These are phyloP conservation scores for Diaporthe aspalathi DNA, from an alignment of 2,329 filamentous ascomycete genomes.

Conservation along the genomic window DNA sequence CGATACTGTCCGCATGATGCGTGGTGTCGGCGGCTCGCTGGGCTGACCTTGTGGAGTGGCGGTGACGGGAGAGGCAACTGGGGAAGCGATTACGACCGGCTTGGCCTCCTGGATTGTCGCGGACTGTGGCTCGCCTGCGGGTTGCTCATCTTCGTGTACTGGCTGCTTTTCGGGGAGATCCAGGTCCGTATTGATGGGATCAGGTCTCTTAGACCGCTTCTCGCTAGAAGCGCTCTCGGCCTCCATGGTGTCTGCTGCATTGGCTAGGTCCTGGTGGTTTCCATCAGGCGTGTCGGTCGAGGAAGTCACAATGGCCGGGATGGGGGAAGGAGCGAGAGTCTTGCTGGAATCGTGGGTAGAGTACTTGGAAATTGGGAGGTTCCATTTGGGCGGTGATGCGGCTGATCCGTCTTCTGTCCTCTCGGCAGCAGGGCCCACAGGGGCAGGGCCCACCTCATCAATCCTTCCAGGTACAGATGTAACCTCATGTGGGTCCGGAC, in stretches of 20 bases:
- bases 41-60: slow-evolving; percentile 44
- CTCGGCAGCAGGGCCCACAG: slow-evolving; percentile 37
- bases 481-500: slow-evolving; percentile 39
- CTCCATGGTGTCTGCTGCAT: slow-evolving; percentile 41
- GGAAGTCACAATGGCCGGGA: slow-evolving; percentile 41
- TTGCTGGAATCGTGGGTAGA: slow-evolving; percentile 52
- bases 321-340: slow-evolving; percentile 37
- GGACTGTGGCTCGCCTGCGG: slow-evolving; percentile 86
- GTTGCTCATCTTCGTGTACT: slow-evolving; percentile 78
- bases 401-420: slow-evolving; percentile 40
- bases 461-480: slow-evolving; percentile 39
- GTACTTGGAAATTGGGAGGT: slow-evolving; percentile 56
- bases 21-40: slow-evolving; percentile 47
- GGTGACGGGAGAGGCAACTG: slow-evolving; percentile 35
- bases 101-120: slow-evolving; percentile 87
- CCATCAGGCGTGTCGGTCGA: slow-evolving; percentile 39
- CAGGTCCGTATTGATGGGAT: slow-evolving; percentile 68
- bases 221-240: slow-evolving; percentile 45
- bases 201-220: slow-evolving; percentile 53
- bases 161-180: slow-evolving; percentile 48
- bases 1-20: slow-evolving; percentile 61
- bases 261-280: slow-evolving; percentile 38
- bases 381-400: slow-evolving; percentile 39
- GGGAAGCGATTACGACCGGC: slow-evolving; percentile 70
- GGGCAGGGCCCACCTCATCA: slow-evolving; percentile 40